Conservation (phyloP, 2,329 filamentous ascomycete species). For the Colletotrichum sp. region DNA sequence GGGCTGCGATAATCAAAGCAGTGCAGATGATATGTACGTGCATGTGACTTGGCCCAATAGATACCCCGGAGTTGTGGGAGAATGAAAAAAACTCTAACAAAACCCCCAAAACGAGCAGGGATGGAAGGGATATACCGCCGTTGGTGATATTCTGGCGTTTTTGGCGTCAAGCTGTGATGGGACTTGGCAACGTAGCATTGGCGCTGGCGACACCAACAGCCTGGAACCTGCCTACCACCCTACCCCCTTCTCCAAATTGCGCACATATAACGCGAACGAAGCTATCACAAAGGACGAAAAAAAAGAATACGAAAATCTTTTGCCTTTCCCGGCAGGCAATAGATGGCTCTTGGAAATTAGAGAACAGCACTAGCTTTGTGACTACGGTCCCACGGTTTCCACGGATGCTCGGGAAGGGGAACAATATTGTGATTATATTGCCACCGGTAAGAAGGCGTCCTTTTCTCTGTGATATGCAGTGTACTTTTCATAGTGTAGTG, state of each 20-base stretch:
- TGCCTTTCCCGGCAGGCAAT: not conserved
- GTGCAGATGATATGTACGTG: not conserved
- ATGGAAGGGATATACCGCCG: not conserved
- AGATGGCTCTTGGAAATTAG: not conserved
- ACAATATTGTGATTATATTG: not conserved
- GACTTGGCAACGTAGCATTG: not conserved
- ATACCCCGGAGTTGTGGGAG: not conserved
- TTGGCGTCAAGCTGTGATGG: not conserved
- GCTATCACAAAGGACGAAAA: not conserved
- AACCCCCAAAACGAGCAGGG: not conserved
- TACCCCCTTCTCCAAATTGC: not conserved
- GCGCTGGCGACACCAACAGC: not conserved
- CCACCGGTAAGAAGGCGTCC: not conserved
- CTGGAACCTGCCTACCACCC: not conserved
- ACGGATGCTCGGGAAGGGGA: not conserved
- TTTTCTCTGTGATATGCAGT: not conserved
- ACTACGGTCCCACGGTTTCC: not conserved
- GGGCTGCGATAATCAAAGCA: not conserved
- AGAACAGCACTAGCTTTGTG: not conserved
- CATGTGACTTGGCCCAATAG: not conserved
- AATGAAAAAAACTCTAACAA: not conserved
- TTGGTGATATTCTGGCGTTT: not conserved
- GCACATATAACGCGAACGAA: not conserved
- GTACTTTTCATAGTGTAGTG: not conserved
- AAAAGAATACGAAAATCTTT: not conserved